Evolutionary conservation across 2,329 filamentous ascomycete genomes (phyloP).

Genomic region (Colletotrichum viniferum): DNA sequence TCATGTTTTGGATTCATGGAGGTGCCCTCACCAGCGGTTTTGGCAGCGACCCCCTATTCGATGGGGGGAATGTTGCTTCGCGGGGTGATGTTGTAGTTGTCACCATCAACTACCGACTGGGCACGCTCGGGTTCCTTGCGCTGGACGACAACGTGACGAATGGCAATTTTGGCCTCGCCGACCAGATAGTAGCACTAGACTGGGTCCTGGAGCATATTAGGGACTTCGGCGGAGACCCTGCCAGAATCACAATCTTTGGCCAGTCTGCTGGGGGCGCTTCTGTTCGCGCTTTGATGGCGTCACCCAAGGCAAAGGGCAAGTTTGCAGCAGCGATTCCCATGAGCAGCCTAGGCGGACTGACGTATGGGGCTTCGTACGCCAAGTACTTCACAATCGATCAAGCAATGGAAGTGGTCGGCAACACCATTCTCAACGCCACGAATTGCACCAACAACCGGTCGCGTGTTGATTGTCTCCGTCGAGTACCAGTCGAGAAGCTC

Average conservation of each 20-base stretch:
- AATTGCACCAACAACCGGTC: conserved; percentile 55
- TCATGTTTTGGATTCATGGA: conserved; percentile 52
- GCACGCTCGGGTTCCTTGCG: conserved; percentile 62
- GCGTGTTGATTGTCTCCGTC: conserved; percentile 58
- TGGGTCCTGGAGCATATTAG: conserved; percentile 57
- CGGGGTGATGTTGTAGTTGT: conserved; percentile 58
- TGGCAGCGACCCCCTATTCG: conserved; percentile 46
- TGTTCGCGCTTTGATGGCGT: conserved; percentile 54
- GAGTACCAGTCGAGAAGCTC: conserved; percentile 46
- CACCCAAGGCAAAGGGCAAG: conserved; percentile 49
- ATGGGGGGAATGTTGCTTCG: conserved; percentile 49
- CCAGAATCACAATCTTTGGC: conserved; percentile 60
- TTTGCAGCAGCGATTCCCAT: conserved; percentile 51
- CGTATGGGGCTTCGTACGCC: conserved; percentile 63
- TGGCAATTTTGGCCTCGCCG: conserved; percentile 54
- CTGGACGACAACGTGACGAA: conserved; percentile 49
- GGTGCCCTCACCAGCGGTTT: conserved; percentile 44
- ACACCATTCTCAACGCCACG: conserved; percentile 53
- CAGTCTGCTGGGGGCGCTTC: conserved; percentile 58
- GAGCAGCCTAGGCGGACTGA: conserved; percentile 45
- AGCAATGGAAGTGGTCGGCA: conserved; percentile 51
- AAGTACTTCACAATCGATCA: conserved; percentile 61
- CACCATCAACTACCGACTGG: conserved; percentile 63
- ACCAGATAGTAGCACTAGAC: conserved; percentile 53
- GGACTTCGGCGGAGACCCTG: conserved; percentile 61